Conservation (phyloP, 805 yeast genomes). For the Cyberlindnera lachancei region DNA sequence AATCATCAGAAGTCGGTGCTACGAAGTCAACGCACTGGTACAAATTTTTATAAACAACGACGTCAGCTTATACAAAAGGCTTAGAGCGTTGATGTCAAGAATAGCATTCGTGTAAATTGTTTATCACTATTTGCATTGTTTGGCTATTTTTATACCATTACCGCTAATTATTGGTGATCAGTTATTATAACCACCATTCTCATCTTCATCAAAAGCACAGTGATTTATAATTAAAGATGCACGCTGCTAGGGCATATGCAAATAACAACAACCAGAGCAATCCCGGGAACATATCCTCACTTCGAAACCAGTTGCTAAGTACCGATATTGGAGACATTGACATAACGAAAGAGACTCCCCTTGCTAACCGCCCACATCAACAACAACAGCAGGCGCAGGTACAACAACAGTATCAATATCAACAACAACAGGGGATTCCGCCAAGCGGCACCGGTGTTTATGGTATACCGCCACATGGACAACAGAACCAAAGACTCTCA, state of each 20-base stretch:
- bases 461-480: constrained; percentile 6
- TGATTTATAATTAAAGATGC: constrained; percentile 3
- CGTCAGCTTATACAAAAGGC: too few relatives aligned
- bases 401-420: neutral
- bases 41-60: too few relatives aligned
- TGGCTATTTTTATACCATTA: too few relatives aligned
- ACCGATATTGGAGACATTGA: constrained; percentile 38
- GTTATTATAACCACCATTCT: too few relatives aligned
- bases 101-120: too few relatives aligned
- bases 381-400: constrained; percentile 6
- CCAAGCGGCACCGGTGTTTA: constrained; percentile 5
- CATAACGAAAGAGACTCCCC: constrained; percentile 34
- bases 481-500: constrained; percentile 4
- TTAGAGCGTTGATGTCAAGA: too few relatives aligned
- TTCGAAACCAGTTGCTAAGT: constrained; percentile 31
- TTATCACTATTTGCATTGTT: too few relatives aligned
- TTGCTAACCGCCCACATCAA: too few relatives aligned
- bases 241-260: constrained; percentile 9
- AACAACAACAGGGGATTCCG: neutral
- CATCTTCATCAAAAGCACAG: neutral
- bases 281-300: constrained; percentile 1
- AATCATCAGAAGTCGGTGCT: too few relatives aligned
- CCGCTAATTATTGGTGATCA: too few relatives aligned
- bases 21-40: too few relatives aligned
- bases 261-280: neutral